Evolutionary conservation across 257 asterid species (phyloP), one percentile per base, ranked within the genome.

Genomic region (Ballota nigra): DNA sequence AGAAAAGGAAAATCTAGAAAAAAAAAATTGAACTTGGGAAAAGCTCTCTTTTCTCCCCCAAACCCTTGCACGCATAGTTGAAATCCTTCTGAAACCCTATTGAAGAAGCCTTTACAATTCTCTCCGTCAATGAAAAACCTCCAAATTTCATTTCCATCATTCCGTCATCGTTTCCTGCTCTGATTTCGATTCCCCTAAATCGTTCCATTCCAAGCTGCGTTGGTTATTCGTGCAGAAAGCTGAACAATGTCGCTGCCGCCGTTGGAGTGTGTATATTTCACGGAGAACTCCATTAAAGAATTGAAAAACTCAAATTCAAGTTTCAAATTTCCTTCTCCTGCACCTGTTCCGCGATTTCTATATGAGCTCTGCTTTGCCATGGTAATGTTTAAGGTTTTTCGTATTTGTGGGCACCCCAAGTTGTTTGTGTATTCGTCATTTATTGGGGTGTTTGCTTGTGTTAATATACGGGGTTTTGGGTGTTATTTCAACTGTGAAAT

Each of bases 321-420:
- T 79, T 92, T 86, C 86, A 90, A 81, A 63, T 86, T 92, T 74
- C 78, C 95, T 22, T 64, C 80, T 49, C 84, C 95, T 6, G 87
- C 77, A 28, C 90, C 87, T 15, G 77, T 86, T 68, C 89, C 90
- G 53, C 97, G 97, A 18, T 92, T 92, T 75, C 90, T 92, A 60
- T 88, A 84, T 59, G 98, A 92, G 76, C 95, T 92, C 22, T 87
- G 96, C 84, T 86, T 80, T 86, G 69, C 78, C 60, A 71, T 82
- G 98, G 98, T 92, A 86, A 75, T 59, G 2, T 8, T 69, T 49
- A 19, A 31, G 38, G 49, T 3, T 58, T 71, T 28, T 20, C 60
- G 57, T 20, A 10, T 64, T 19, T 47, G 0, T 56, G 29, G 52
- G 28, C 58, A 16, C 41, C 19, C 68, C 31, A 26, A 22, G 64